These are phyloP conservation scores for Chaetomium olivaceum DNA, from an alignment of 2,329 filamentous ascomycete genomes.

Conservation along the genomic window DNA sequence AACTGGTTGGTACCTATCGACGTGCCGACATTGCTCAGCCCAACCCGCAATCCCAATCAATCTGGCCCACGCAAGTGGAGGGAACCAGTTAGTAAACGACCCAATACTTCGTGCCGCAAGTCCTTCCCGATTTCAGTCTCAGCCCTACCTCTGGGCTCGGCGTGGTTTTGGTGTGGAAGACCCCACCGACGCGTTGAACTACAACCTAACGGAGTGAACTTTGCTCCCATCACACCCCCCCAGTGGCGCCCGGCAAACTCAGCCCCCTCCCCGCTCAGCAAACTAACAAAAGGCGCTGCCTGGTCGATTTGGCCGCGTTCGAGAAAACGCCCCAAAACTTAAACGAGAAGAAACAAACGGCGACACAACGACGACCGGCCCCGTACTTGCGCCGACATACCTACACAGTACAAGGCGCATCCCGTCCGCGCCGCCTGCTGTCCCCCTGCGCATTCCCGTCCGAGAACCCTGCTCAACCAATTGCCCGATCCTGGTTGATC, in stretches of 20 bases:
- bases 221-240: slow-evolving; percentile 12
- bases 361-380: not conserved
- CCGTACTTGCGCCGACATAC: not conserved
- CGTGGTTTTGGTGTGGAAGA: slow-evolving; percentile 11
- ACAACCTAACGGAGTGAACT: not conserved
- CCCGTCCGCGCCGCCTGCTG: not conserved
- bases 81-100: not conserved
- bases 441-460: slow-evolving; percentile 10
- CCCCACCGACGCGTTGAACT: slow-evolving; percentile 15
- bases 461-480: slow-evolving; percentile 7
- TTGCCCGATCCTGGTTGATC: slow-evolving; percentile 8
- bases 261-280: slow-evolving; percentile 21
- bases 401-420: not conserved
- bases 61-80: not conserved
- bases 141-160: slow-evolving; percentile 22
- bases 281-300: slow-evolving; percentile 28
- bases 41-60: not conserved
- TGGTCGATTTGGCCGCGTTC: slow-evolving; percentile 18
- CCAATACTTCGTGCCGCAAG: not conserved
- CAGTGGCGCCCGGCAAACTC: slow-evolving; percentile 23
- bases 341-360: not conserved
- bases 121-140: slow-evolving; percentile 12
- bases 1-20: not conserved
- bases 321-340: not conserved
- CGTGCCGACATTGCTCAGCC: not conserved